Evolutionary conservation across 441 rosid genomes (phyloP).

Genomic region (Omphalea diandra): DNA sequence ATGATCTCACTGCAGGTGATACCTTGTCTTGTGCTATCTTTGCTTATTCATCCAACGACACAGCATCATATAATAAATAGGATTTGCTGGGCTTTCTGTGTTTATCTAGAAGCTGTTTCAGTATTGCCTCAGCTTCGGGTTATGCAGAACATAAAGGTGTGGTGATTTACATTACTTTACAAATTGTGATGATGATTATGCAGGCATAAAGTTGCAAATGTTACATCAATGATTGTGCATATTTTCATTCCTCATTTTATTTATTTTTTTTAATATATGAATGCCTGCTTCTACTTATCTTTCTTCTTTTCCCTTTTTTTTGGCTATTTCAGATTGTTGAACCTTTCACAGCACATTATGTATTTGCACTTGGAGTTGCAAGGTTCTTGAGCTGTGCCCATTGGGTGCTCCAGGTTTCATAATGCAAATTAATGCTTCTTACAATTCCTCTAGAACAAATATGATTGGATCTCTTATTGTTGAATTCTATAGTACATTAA

Average conservation of each 20-base stretch:
- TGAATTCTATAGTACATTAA: not conserved
- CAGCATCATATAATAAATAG: conserved; percentile 69
- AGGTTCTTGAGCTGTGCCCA: conserved; percentile 96
- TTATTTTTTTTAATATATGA: conserved; percentile 1
- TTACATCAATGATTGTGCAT: not conserved
- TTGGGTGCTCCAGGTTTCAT: conserved; percentile 94
- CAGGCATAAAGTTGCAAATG: not conserved
- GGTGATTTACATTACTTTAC: no score
- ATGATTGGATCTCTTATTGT: not conserved
- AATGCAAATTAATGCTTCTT: not conserved
- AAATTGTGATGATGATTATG: no score
- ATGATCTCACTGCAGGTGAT: conserved; percentile 53
- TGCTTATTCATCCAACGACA: conserved; percentile 79
- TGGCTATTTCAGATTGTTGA: conserved; percentile 71
- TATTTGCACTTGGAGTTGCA: conserved; percentile 94
- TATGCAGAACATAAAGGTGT: conserved; percentile 96
- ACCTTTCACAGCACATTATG: conserved; percentile 98
- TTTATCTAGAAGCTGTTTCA: conserved; percentile 89
- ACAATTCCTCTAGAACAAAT: not conserved
- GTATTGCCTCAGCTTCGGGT: conserved; percentile 91
- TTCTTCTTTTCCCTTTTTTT: no score
- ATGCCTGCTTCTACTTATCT: not conserved
- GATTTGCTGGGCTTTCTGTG: conserved; percentile 88
- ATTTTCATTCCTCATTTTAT: not conserved
- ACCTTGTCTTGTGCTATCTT: conserved; percentile 81